Percentiles rank a stretch among this genome's conserved stretches.
phyloP scores from a whole-genome alignment of 345 rosid genomes.

The Arabidopsis suecica region DNA sequence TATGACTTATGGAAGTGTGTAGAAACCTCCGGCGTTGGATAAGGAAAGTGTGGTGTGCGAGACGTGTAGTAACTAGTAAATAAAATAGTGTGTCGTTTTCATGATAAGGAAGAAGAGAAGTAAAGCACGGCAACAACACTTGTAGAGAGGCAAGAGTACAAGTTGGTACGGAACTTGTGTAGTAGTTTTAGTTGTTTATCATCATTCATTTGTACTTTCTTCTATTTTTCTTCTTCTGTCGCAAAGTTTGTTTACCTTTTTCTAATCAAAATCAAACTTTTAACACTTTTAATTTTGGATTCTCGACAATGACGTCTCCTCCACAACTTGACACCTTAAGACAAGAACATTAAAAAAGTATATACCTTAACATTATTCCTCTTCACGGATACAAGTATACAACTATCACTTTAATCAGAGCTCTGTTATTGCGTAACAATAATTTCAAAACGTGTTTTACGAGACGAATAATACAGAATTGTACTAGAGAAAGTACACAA shows the following conservation, averaged over 20 bases:
- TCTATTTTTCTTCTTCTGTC: neutral
- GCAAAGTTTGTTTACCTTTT: constrained; percentile 19
- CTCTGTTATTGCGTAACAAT: constrained; percentile 11
- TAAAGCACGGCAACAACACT: constrained; percentile 32
- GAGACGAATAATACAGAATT: constrained; percentile 8
- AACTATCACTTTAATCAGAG: neutral
- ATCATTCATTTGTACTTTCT: neutral
- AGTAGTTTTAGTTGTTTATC: neutral
- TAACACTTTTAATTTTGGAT: neutral
- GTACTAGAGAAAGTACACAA: neutral
- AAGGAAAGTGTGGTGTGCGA: constrained; percentile 16
- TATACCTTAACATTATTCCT: neutral
- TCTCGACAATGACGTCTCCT: constrained; percentile 20
- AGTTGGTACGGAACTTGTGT: constrained; percentile 39
- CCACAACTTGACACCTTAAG: constrained; percentile 27
- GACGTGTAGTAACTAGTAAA: constrained; percentile 19
- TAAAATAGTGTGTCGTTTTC: constrained; percentile 35
- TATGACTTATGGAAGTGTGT: constrained; percentile 9
- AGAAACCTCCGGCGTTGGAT: constrained; percentile 21
- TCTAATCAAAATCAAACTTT: constrained; percentile 15
- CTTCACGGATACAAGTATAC: neutral
- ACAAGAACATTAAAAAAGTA: neutral
- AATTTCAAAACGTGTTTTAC: constrained; percentile 19
- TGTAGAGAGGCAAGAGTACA: constrained; percentile 27
- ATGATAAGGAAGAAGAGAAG: constrained; percentile 25